Evolutionary conservation across 495 filamentous ascomycete species (phyloP).

Genomic region (Ramalina intermedia): DNA sequence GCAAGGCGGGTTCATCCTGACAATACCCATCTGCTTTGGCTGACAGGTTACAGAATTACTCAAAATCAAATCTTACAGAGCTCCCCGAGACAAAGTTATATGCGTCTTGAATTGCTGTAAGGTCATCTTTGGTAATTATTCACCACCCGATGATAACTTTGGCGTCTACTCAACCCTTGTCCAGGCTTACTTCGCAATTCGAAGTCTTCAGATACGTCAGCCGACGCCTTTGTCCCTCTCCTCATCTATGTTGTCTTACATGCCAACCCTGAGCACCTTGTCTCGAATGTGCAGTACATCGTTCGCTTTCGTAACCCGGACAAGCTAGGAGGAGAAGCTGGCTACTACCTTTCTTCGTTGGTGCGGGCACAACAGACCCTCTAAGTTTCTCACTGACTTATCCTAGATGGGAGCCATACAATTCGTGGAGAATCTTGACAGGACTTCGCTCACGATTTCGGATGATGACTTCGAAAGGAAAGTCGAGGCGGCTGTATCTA

Average conservation of each 20-base stretch:
- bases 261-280: conserved; percentile 85
- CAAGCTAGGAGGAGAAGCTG: conserved; percentile 88
- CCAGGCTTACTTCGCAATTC: conserved; percentile 78
- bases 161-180: conserved; percentile 1
- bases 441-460: conserved; percentile 81
- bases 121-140: conserved; percentile 77
- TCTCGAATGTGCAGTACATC: conserved; percentile 98
- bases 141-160: conserved; percentile 9
- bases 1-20: conserved; percentile 42
- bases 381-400: conserved; percentile 2
- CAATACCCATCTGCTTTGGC: background rate
- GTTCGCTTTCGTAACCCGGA: conserved; percentile 93
- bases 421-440: conserved; percentile 92
- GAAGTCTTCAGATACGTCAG: conserved; percentile 75
- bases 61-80: conserved; percentile 92
- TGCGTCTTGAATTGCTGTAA: conserved; percentile 98
- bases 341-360: conserved; percentile 95
- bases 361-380: conserved; percentile 30
- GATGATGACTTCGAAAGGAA: conserved; percentile 92
- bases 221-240: conserved; percentile 89
- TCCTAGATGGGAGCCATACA: conserved; percentile 81
- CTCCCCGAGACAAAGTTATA: conserved; percentile 94
- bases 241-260: conserved; percentile 92
- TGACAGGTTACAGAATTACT: conserved; percentile 51
- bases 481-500: conserved; percentile 91